Evolutionary conservation across 106 monocot genomes (phyloP), one percentile per base, ranked within the genome.

Genomic region (Acanthochlamys bracteata): DNA sequence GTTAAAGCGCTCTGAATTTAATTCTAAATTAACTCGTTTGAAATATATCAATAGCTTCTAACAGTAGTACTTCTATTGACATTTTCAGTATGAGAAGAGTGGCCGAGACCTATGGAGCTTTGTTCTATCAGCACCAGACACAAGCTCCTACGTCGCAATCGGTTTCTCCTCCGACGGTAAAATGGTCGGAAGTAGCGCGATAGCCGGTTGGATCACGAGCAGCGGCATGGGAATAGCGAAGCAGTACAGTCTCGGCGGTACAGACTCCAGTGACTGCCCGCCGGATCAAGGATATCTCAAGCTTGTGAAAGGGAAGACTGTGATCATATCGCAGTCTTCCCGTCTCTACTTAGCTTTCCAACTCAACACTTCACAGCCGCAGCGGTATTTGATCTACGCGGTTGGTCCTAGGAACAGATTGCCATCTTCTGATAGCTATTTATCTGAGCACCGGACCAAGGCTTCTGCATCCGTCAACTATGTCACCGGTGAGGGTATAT

Each of bases 51-150:
- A n/a, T n/a, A n/a, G n/a, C n/a, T n/a, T n/a, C n/a, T n/a, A n/a
- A n/a, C n/a, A n/a, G n/a, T n/a, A n/a, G n/a, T n/a, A n/a, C n/a
- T n/a, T n/a, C n/a, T n/a, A n/a, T n/a, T n/a, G n/a, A n/a, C n/a
- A n/a, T n/a, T 70, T 25, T 15, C 64, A 86, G 85, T 81, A 65
- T 41, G 61, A 25, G 20, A 14, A 72, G 41, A 68, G 51, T 12
- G 69, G 33, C 15, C 11, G 52, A 6, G 52, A 45, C 46, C 21
- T 60, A 33, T 86, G 81, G 85, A 85, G 77, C 64, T 80, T 74
- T 61, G 63, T 85, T 3, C 68, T 85, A 13, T 85, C 85, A 55
- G 77, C 85, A 39, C 85, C 85, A 15, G 67, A 74, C 68, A 42
- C 13, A 11, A 54, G 71, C 17, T 55, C 74, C 0, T 85, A 81